These are phyloP conservation scores for Lactarius indigo DNA, from an alignment of 768 basidiomycete genomes.

Conservation along the genomic window DNA sequence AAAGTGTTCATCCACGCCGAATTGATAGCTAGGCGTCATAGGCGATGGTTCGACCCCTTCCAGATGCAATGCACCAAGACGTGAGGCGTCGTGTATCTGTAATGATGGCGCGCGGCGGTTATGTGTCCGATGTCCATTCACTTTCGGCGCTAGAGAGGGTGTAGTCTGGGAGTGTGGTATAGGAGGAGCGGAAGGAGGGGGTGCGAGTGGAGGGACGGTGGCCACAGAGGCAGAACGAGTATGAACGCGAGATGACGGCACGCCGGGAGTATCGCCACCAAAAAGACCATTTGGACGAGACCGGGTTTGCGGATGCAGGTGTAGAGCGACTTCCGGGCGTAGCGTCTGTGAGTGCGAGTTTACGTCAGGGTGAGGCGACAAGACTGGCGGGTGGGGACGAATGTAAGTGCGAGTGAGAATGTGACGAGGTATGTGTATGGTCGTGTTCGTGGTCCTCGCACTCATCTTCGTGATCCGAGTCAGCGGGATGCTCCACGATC, in stretches of 20 bases:
- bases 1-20: slow-evolving; percentile 52
- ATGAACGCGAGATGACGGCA: slow-evolving; percentile 23
- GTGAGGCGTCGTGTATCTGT: slow-evolving; percentile 15
- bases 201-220: slow-evolving; percentile 20
- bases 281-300: slow-evolving; percentile 30
- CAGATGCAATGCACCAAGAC: slow-evolving; percentile 6
- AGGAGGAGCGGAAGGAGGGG: slow-evolving; percentile 27
- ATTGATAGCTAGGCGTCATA: slow-evolving; percentile 61
- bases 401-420: slow-evolving; percentile 27
- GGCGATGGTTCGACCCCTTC: slow-evolving; percentile 42
- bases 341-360: neutral
- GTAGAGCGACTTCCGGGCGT: neutral
- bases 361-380: slow-evolving; percentile 24
- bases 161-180: slow-evolving; percentile 26
- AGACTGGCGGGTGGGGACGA: neutral
- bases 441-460: slow-evolving; percentile 27
- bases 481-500: slow-evolving; percentile 17
- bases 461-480: slow-evolving; percentile 21
- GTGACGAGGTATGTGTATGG: slow-evolving; percentile 28
- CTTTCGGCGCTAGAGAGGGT: slow-evolving; percentile 7
- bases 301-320: slow-evolving; percentile 28
- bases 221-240: slow-evolving; percentile 28
- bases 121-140: neutral
- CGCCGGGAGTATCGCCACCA: slow-evolving; percentile 7
- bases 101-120: slow-evolving; percentile 23